Base-by-base conservation (phyloP, 139 green algal species). In the Zygnema cylindricum region DNA sequence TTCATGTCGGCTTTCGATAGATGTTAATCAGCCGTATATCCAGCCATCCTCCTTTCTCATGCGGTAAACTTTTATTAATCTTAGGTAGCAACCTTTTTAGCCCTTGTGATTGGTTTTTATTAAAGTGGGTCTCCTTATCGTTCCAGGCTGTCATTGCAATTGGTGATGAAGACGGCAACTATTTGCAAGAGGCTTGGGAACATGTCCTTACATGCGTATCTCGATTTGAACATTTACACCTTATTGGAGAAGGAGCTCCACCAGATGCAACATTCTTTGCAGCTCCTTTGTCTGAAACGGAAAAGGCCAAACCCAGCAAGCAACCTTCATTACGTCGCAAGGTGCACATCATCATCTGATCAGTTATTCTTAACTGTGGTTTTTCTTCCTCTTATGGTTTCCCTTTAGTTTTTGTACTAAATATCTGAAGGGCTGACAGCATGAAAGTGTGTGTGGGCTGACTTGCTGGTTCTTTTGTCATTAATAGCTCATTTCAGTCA, bases 191-290 rank as follows among this genome's bases (percentile, higher is more conserved):
- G 30, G 87, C 93, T 32, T 99, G 97, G 97, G 91, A 94, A 25
- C 95, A 98, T 84, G 92, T 99, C 76, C 93, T 99, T 75, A 94
- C 95, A 78, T 98, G 96, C 90, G 95, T 98, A 73, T 97, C 94
- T 30, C 94, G 96, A 32, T 98, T 96, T 92, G 97, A 98, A 91
- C 94, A 98, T 86, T 93, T 99, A 88, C 92, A 96, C 93, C 94
- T 98, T 91, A 88, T 98, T 32, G 91, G 93, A 0, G 94, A 94
- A 69, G 96, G 97, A n/a, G 95, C 94, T 76, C 94, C 95, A 36
- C 95, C 95, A 7, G 96, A 99, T 76, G 94, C 94, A 1, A 91
- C 89, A n/a, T 92, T 98, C 23, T 98, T 99, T 86, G 85, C 73
- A 7, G 89, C 54, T 1, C 76, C 33, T 63, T 57, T 39, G 1